Conservation (phyloP, 164 flowering plant species). For the Tinospora cordifolia region DNA sequence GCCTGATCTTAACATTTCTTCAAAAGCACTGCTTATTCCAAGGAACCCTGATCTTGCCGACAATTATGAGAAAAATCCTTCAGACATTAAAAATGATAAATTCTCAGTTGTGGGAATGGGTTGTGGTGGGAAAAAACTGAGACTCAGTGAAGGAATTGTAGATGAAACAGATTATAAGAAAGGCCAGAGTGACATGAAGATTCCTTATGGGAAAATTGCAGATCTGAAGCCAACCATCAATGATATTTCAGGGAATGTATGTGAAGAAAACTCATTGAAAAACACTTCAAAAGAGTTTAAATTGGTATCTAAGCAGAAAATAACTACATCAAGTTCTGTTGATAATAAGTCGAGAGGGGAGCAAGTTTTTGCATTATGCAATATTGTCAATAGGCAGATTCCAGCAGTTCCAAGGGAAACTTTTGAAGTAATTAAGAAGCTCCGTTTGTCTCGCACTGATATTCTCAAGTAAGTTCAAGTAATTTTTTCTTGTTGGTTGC, state of each 20-base stretch:
- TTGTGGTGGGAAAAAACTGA: conserved; percentile 11
- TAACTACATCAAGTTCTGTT: conserved; percentile 20
- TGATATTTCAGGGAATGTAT: conserved; percentile 5
- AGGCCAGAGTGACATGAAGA: conserved; percentile 8
- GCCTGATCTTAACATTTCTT: conserved; percentile 7
- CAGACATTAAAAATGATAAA: conserved; percentile 7
- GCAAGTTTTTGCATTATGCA: conserved; percentile 18
- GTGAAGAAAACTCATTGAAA: conserved; percentile 1
- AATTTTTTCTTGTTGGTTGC: not conserved
- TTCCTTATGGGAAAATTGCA: conserved; percentile 7
- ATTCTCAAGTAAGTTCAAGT: conserved; percentile 55
- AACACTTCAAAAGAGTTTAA: conserved; percentile 11
- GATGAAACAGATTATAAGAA: conserved; percentile 6
- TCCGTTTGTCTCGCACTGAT: conserved; percentile 65
- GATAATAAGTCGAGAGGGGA: conserved; percentile 21
- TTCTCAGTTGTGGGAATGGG: conserved; percentile 9
- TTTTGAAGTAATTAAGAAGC: conserved; percentile 44
- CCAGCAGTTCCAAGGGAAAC: conserved; percentile 38
- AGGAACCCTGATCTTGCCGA: conserved; percentile 3
- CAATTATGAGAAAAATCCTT: conserved; percentile 7
- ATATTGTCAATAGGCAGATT: conserved; percentile 19
- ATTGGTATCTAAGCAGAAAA: conserved; percentile 4
- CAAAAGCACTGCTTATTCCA: conserved; percentile 11
- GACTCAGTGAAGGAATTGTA: conserved; percentile 3
- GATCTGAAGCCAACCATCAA: conserved; percentile 12